phyloP scores from a whole-genome alignment of 2,329 filamentous ascomycete genomes.

The Hymenoscyphus occultus region DNA sequence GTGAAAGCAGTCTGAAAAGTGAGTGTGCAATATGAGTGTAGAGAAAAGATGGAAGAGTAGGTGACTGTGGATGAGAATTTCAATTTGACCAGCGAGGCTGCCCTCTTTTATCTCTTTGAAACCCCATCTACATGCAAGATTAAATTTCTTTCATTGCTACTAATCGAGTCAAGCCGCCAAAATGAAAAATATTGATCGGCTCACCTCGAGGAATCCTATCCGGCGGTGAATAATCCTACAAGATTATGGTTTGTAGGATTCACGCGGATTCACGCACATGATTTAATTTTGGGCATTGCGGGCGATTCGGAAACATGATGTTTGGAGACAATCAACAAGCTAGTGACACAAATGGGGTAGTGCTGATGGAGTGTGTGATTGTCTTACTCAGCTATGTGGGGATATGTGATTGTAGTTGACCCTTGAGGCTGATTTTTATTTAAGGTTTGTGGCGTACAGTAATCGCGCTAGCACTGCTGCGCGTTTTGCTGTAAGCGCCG shows the following conservation, averaged over 20 bases:
- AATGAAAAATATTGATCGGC: not conserved
- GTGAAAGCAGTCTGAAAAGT: not conserved
- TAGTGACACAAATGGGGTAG: not conserved
- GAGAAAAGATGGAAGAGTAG: not conserved
- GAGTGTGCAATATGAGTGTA: not conserved
- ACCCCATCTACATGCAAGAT: not conserved
- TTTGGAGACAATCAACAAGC: not conserved
- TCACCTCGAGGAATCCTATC: not conserved
- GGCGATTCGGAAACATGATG: not conserved
- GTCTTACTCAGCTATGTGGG: not conserved
- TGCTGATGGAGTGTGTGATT: constrained; percentile 3
- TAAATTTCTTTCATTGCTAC: not conserved
- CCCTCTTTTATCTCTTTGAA: constrained; percentile 3
- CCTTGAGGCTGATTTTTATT: not conserved
- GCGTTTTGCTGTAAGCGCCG: not conserved
- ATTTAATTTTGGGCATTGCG: not conserved
- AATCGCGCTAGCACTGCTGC: no score
- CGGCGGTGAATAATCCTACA: no score
- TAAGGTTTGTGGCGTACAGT: no score
- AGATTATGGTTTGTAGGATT: not conserved
- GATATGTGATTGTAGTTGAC: not conserved
- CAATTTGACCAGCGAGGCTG: not conserved
- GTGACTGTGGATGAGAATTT: not conserved
- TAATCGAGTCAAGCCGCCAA: not conserved
- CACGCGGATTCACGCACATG: not conserved